phyloP scores from a whole-genome alignment of 768 basidiomycete species.

The Chalciporus sphaerocephalus region DNA sequence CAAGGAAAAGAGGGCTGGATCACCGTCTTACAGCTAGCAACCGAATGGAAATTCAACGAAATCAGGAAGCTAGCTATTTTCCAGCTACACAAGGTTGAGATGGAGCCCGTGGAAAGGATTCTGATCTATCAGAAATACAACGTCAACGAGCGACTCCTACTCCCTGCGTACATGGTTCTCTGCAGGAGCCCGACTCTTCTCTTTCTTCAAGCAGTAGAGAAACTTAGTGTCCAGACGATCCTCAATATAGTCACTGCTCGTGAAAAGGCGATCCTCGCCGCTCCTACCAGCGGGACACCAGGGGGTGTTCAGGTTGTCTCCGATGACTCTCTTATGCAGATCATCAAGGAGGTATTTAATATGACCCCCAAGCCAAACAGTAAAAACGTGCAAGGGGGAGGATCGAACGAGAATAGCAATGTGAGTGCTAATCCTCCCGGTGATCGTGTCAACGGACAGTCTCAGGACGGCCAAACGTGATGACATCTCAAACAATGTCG shows the following conservation, averaged over 20 bases:
- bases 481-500: no score
- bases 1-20: constrained; percentile 51
- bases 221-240: constrained; percentile 54
- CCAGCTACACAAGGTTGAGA: constrained; percentile 46
- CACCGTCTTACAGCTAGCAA: constrained; percentile 48
- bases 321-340: constrained; percentile 22
- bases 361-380: constrained; percentile 12
- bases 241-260: constrained; percentile 50
- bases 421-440: no score
- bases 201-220: constrained; percentile 47
- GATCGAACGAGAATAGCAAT: no score
- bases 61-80: constrained; percentile 50
- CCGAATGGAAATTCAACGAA: constrained; percentile 53
- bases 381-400: no score
- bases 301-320: constrained; percentile 24
- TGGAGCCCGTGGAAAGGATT: constrained; percentile 52
- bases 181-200: constrained; percentile 50
- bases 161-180: constrained; percentile 50
- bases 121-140: constrained; percentile 49
- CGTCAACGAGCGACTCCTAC: constrained; percentile 45
- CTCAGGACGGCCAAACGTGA: no score
- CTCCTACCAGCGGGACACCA: constrained; percentile 30
- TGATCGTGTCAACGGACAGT: no score
- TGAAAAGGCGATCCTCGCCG: constrained; percentile 40
- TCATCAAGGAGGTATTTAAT: constrained; percentile 34